These are phyloP conservation scores for Populus pruinosa DNA, from an alignment of 345 rosid genomes.

Conservation along the genomic window DNA sequence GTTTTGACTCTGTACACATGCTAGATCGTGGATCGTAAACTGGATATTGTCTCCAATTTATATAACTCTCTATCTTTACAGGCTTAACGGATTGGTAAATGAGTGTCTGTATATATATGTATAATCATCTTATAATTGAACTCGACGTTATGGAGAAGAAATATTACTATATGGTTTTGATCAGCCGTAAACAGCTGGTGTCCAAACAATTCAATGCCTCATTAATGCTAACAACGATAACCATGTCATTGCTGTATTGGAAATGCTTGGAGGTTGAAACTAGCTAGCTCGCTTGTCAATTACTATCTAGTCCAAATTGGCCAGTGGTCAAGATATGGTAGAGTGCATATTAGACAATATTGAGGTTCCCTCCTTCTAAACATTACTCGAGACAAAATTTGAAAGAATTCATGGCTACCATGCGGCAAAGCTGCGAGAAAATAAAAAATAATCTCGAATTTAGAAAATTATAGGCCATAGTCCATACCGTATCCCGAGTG, in stretches of 20 bases:
- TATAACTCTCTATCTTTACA: background rate
- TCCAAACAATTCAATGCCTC: background rate
- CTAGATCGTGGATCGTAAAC: background rate
- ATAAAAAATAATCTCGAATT: background rate
- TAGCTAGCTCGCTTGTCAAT: background rate
- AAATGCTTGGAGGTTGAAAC: background rate
- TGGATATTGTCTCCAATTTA: background rate
- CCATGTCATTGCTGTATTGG: background rate
- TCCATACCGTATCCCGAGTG: background rate
- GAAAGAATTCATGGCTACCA: background rate
- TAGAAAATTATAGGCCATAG: background rate
- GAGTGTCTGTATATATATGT: too few relatives aligned
- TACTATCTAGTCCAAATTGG: background rate
- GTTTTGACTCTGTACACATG: background rate
- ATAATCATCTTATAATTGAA: too few relatives aligned
- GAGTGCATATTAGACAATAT: background rate
- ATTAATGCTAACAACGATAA: background rate
- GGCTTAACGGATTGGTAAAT: background rate
- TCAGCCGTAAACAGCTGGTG: background rate
- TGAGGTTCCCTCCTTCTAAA: background rate
- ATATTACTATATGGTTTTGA: background rate
- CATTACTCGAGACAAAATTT: background rate
- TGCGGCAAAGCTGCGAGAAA: background rate
- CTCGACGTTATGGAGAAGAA: too few relatives aligned
- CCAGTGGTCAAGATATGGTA: background rate